Evolutionary conservation across 371 early-diverging fungal genomes (phyloP), one percentile per base, ranked within the genome.

Genomic region (Rhizomucor miehei): DNA sequence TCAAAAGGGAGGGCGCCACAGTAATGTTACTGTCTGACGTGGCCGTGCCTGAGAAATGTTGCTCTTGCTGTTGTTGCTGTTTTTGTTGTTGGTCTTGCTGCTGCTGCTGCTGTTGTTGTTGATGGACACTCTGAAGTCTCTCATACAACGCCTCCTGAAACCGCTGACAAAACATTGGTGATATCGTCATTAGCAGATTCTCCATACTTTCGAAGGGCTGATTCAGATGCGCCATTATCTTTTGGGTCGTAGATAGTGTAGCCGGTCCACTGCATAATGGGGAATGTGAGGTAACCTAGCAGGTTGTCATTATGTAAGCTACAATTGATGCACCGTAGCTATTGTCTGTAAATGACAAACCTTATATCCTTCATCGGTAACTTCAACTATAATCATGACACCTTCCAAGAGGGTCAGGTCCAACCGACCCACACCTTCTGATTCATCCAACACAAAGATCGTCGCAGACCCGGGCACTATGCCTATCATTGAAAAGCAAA

Each of bases 391-490:
- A 43, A 73, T 56, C 60, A 73, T 64, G n/a, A 73, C 60, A 14
- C 65, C 65, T 60, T 73, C 73, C n/a, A 73, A 35, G 43, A 73
- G 44, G 9, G 69, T 73, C 46, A 73, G 40, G 54, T 73, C 73
- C 51, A 73, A 34, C 5, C 67, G 54, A 14, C 65, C 73, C 35
- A 69, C 44, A 19, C 60, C 54, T 16, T 59, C 59, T 11, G 59
- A 14, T 29, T 66, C 67, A 51, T 73, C 73, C n/a, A 53, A 61
- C 0, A 69, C 67, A 67, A 73, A 73, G 10, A 69, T 62, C 12
- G 73, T 65, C 11, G 69, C 69, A 36, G 73, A 73, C n/a, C 73
- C 73, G 6, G 73, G 73, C 9, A 73, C 73, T 44, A 73, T 73
- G 23, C 48, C 48, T 55, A 8, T 29, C 5, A 5, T 5, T 29